phyloP scores from a whole-genome alignment of 78 protist species.

The Tieghemostelium lacteum region DNA sequence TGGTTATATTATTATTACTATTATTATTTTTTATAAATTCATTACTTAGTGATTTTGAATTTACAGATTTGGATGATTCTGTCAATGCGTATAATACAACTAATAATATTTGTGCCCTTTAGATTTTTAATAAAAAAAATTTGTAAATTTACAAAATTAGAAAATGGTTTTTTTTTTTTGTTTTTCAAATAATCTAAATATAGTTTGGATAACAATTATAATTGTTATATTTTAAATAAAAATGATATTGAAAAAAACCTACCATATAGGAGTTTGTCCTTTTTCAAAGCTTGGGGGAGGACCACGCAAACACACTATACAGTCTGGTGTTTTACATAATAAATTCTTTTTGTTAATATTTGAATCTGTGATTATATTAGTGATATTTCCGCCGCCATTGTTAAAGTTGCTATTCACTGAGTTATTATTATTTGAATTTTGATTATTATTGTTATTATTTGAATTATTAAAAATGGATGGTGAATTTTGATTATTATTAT shows the following conservation, averaged over 20 bases:
- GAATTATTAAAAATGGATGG: background rate
- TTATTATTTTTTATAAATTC: too few species aligned
- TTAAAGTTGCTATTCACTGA: background rate
- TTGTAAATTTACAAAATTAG: too few species aligned
- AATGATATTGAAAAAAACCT: background rate
- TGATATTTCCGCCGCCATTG: background rate
- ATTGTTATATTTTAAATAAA: too few species aligned
- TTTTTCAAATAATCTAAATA: too few species aligned
- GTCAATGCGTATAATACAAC: conserved; percentile 54
- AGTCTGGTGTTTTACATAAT: conserved; percentile 48
- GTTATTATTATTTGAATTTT: background rate
- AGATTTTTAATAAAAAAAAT: background rate
- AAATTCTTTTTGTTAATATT: background rate
- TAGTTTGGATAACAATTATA: too few species aligned
- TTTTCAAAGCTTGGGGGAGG: conserved; percentile 60
- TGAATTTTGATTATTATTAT: background rate
- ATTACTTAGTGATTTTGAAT: background rate
- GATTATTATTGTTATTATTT: background rate
- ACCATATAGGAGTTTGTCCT: conserved; percentile 70
- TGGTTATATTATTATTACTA: too few species aligned
- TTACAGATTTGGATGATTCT: conserved; percentile 35
- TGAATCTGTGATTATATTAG: background rate
- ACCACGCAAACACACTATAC: conserved; percentile 57
- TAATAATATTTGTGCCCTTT: conserved; percentile 72
- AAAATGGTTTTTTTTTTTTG: too few species aligned